Base-by-base conservation (phyloP, 805 yeast species). In the Saccharomycopsis fodiens region DNA sequence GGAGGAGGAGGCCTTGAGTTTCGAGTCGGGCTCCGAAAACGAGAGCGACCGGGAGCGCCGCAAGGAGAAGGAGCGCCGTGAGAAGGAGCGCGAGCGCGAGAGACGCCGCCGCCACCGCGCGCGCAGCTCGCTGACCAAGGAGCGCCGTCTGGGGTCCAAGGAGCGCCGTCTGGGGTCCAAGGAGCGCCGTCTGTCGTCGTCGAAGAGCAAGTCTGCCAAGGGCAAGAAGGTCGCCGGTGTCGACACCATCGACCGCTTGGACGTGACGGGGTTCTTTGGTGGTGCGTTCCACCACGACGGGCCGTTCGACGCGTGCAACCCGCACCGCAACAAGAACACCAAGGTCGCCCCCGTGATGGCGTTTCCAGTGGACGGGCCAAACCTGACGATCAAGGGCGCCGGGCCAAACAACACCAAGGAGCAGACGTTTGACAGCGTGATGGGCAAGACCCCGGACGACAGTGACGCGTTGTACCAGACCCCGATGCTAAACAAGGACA, bases 281-380 rank as follows among this genome's bases (percentile, higher is more conserved):
- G 86, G 87, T 15, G 86, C 94, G 2, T 93, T 93, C 73, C 98
- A 93, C 64, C 97, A 93, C 63, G 98, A 93, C 66, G 98, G 98
- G 10, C 98, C 98, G 13, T 93, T 93, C 61, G 98, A 93, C 62
- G 98, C 98, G 1, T 91, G 97, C 63, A 85, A 94, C 2, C 97
- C 98, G 5, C 96, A 86, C 63, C 79, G 97, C 62, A 93, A 93
- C 65, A 85, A 83, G 65, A 71, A 76, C 53, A 68, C 72, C 16
- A 73, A 69, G 58, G 79, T 78, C 39, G 95, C 97, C 0, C 98
- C 98, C 3, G 96, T 93, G 13, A 69, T 78, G 67, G 98, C 98
- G 0, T 93, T 91, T 72, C 96, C 97, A 0, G 85, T 74, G 4
- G 95, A 91, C 64, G 97, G 97, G 12, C 96, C 97, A 52, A 93